These are phyloP conservation scores for Lactifluus echinatus DNA, from an alignment of 768 basidiomycete species.

Conservation along the genomic window DNA sequence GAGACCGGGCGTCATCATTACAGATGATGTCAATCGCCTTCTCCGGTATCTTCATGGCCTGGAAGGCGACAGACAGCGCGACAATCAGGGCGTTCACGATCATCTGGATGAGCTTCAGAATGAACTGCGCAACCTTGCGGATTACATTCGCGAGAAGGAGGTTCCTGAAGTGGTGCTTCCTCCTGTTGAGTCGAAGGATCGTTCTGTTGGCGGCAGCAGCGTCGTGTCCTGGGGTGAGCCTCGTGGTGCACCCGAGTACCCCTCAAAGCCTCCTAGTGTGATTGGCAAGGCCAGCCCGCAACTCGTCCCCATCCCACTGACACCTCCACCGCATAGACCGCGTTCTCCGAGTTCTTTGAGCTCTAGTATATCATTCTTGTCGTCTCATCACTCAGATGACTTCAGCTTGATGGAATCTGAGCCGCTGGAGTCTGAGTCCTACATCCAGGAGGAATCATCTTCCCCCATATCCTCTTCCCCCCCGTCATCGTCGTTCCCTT, in stretches of 20 bases:
- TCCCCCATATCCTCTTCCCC: slow-evolving; percentile 25
- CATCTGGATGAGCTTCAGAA: slow-evolving; percentile 64
- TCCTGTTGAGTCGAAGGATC: slow-evolving; percentile 4
- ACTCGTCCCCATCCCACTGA: slow-evolving; percentile 29
- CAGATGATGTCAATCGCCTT: slow-evolving; percentile 44
- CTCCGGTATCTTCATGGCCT: slow-evolving; percentile 54
- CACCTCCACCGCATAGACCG: slow-evolving; percentile 37
- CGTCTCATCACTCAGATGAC: slow-evolving; percentile 72
- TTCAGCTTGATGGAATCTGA: slow-evolving; percentile 37
- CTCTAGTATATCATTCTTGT: slow-evolving; percentile 37
- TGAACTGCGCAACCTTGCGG: slow-evolving; percentile 50
- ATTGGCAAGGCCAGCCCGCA: slow-evolving; percentile 2
- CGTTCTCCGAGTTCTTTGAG: slow-evolving; percentile 33
- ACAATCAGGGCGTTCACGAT: slow-evolving; percentile 54
- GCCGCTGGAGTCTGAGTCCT: slow-evolving; percentile 20
- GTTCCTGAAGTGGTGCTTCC: slow-evolving; percentile 1
- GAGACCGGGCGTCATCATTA: slow-evolving; percentile 36
- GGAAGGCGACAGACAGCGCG: slow-evolving; percentile 51
- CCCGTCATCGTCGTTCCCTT: slow-evolving; percentile 30
- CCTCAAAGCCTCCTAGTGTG: slow-evolving; percentile 1
- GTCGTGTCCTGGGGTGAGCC: slow-evolving; percentile 26
- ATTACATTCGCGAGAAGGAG: slow-evolving; percentile 25
- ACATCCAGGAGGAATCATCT: slow-evolving; percentile 17
- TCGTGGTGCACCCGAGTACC: slow-evolving; percentile 18
- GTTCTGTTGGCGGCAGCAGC: slow-evolving; percentile 27